Conservation (phyloP, 352 stramenopile genomes). For the Elongisporangium undulatum region DNA sequence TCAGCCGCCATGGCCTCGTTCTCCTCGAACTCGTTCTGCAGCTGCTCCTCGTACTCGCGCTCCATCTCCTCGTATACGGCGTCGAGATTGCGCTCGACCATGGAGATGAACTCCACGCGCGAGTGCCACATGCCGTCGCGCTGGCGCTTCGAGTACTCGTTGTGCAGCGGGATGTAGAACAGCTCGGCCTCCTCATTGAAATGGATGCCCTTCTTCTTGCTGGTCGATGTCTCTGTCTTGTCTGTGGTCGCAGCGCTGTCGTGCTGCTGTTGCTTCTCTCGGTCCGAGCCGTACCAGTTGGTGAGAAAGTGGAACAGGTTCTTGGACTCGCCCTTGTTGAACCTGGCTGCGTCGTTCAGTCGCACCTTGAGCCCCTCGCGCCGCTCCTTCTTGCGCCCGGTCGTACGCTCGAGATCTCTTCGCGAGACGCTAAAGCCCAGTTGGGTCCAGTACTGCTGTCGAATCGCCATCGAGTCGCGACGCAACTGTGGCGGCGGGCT, state of each 20-base stretch:
- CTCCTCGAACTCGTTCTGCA: conserved; percentile 52
- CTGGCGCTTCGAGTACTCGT: conserved; percentile 84
- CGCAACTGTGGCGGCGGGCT: conserved; percentile 34
- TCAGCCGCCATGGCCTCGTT: conserved; percentile 73
- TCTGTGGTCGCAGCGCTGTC: conserved; percentile 9
- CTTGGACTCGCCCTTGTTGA: conserved; percentile 35
- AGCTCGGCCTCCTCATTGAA: conserved; percentile 81
- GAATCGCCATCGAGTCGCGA: conserved; percentile 80
- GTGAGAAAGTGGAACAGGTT: conserved; percentile 80
- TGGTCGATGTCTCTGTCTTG: conserved; percentile 4
- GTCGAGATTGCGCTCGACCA: conserved; percentile 88
- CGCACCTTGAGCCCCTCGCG: conserved; percentile 70
- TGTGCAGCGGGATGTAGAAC: conserved; percentile 83
- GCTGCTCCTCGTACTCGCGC: conserved; percentile 75
- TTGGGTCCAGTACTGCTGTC: conserved; percentile 85
- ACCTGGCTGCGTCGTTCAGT: conserved; percentile 57
- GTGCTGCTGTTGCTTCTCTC: conserved; percentile 8
- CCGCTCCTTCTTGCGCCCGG: conserved; percentile 51
- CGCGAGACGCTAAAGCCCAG: conserved; percentile 75
- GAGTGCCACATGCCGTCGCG: conserved; percentile 85
- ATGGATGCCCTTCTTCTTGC: conserved; percentile 33
- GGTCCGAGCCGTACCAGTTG: conserved; percentile 58
- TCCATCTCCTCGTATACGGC: conserved; percentile 87
- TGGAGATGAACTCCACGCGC: conserved; percentile 74
- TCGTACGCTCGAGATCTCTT: conserved; percentile 79